Conservation (phyloP, 148 eudicot species). For the Spergularia bocconei region DNA sequence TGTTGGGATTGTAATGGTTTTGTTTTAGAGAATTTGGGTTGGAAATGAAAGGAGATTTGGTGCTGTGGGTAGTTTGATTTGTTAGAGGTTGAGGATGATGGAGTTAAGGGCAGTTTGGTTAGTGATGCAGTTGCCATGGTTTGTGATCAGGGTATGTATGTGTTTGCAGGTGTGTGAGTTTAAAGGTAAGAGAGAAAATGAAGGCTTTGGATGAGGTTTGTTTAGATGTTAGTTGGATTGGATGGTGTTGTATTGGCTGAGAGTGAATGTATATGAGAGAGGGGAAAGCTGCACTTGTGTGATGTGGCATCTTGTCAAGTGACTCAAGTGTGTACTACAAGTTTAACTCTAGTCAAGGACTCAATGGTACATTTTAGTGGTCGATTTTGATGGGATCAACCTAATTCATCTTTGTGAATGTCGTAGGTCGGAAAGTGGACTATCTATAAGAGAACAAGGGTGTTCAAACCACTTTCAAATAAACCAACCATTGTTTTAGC, state of each 20-base stretch:
- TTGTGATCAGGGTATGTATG: no score
- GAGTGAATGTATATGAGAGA: background rate
- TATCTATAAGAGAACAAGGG: no score
- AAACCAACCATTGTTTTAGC: no score
- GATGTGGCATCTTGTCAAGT: constrained; percentile 8
- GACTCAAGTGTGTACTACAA: no score
- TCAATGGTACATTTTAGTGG: no score
- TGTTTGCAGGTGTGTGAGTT: background rate
- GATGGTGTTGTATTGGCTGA: constrained; percentile 6
- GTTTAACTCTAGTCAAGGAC: no score
- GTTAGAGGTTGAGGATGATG: constrained; percentile 9
- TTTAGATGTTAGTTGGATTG: constrained; percentile 10
- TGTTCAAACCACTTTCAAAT: no score
- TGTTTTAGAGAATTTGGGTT: constrained; percentile 19
- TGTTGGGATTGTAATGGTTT: constrained; percentile 10
- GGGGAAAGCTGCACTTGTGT: background rate
- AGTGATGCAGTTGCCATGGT: constrained; percentile 10
- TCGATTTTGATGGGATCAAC: no score
- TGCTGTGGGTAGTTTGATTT: constrained; percentile 30
- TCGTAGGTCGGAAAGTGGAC: no score
- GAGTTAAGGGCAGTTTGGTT: constrained; percentile 9
- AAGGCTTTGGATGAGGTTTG: constrained; percentile 18
- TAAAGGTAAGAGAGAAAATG: background rate
- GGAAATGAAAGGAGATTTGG: constrained; percentile 20
- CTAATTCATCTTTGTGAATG: no score